These are phyloP conservation scores for Neofusicoccum kwambonambiense DNA, from an alignment of 2,329 filamentous ascomycete genomes.

Conservation along the genomic window DNA sequence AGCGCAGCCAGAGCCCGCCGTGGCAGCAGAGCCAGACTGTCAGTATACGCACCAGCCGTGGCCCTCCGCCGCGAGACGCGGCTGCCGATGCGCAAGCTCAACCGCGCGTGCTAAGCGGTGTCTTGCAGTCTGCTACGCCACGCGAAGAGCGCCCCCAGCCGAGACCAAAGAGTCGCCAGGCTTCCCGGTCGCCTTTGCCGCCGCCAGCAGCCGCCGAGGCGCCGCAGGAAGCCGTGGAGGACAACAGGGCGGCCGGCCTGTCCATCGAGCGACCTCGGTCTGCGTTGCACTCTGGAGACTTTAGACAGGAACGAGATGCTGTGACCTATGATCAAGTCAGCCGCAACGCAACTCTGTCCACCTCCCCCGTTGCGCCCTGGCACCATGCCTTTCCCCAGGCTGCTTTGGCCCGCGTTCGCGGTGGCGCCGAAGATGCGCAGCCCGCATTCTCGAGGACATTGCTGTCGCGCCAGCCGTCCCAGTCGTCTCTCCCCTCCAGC, in stretches of 20 bases:
- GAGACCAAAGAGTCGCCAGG: background rate
- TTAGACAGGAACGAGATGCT: slow-evolving; percentile 49
- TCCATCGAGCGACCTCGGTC: slow-evolving; percentile 82
- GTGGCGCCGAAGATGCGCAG: background rate
- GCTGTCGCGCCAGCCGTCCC: slow-evolving; percentile 43
- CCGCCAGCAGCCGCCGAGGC: background rate
- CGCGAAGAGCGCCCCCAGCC: background rate
- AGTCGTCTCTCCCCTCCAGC: slow-evolving; percentile 70
- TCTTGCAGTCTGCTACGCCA: background rate
- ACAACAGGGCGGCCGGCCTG: slow-evolving; percentile 35
- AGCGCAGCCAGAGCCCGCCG: slow-evolving; percentile 68
- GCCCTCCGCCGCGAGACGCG: background rate
- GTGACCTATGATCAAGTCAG: slow-evolving; percentile 22
- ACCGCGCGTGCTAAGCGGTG: background rate
- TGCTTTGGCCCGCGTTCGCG: slow-evolving; percentile 25
- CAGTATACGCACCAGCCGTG: slow-evolving; percentile 5
- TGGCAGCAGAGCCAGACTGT: slow-evolving; percentile 61
- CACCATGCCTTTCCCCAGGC: slow-evolving; percentile 47
- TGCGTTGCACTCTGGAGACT: slow-evolving; percentile 63
- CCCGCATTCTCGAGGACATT: slow-evolving; percentile 33
- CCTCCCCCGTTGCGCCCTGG: slow-evolving; percentile 60
- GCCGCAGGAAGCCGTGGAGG: slow-evolving; percentile 20
- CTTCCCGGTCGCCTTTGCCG: slow-evolving; percentile 29
- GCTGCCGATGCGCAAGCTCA: background rate
- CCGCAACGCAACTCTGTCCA: slow-evolving; percentile 32